Evolutionary conservation across 176 grass and related monocot genomes (phyloP).

Genomic region (Musa troglodytarum): DNA sequence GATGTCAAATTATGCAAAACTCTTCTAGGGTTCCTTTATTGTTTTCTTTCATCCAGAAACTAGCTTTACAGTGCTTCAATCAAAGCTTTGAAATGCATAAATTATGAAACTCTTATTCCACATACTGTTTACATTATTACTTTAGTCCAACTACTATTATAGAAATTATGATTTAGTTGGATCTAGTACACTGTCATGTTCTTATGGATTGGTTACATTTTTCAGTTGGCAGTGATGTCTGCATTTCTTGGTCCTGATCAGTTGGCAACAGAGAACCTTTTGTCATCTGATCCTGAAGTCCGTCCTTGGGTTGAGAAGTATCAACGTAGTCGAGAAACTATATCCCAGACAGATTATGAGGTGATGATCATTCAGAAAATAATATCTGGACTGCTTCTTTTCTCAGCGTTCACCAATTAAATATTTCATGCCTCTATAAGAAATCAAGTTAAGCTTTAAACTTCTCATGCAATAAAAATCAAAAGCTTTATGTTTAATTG

Average conservation of each 20-base stretch:
- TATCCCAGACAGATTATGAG: conserved; percentile 91
- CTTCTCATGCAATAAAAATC: too few relatives aligned
- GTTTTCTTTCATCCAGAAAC: too few relatives aligned
- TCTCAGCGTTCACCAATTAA: not conserved
- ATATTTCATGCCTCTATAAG: not conserved
- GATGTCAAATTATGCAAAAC: too few relatives aligned
- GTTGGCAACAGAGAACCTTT: conserved; percentile 46
- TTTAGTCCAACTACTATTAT: not conserved
- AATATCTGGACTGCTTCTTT: not conserved
- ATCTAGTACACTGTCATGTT: not conserved
- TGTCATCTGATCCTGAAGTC: conserved; percentile 66
- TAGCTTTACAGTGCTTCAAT: too few relatives aligned
- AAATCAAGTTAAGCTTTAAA: too few relatives aligned
- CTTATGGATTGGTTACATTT: conserved; percentile 4
- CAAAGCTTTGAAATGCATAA: too few relatives aligned
- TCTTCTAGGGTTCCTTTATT: too few relatives aligned
- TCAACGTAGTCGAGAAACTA: conserved; percentile 80
- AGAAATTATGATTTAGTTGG: not conserved
- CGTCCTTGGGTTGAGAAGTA: conserved; percentile 89
- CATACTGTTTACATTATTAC: too few relatives aligned
- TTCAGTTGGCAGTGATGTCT: conserved; percentile 91
- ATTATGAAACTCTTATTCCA: too few relatives aligned
- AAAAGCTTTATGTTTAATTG: too few relatives aligned
- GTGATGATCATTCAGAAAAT: conserved; percentile 24
- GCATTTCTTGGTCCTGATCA: conserved; percentile 85